Conservation (phyloP, 148 eudicot genomes). For the Fallopia convolvulus region DNA sequence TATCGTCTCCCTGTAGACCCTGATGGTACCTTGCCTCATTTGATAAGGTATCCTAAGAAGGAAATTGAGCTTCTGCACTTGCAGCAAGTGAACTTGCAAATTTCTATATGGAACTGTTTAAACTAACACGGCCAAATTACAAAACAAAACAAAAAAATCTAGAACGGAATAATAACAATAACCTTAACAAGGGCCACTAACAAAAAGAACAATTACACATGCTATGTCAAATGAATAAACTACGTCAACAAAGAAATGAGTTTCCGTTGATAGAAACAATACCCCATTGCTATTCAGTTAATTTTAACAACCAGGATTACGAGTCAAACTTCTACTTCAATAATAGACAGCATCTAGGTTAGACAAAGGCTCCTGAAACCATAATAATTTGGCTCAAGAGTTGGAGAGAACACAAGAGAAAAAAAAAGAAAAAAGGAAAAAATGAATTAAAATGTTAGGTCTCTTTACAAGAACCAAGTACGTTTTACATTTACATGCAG, state of each 20-base stretch:
- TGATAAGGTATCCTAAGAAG: slow-evolving; percentile 51
- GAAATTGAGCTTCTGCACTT: slow-evolving; percentile 37
- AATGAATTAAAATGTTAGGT: slow-evolving; percentile 13
- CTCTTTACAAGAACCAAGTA: slow-evolving; percentile 43
- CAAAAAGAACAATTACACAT: background rate
- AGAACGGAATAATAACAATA: background rate
- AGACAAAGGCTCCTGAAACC: slow-evolving; percentile 25
- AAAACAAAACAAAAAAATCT: slow-evolving; percentile 4
- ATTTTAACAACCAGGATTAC: slow-evolving; percentile 14
- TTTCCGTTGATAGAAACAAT: background rate
- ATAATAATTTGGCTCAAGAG: slow-evolving; percentile 16
- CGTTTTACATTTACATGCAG: slow-evolving; percentile 54
- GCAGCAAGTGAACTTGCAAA: slow-evolving; percentile 30
- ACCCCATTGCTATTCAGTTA: slow-evolving; percentile 11
- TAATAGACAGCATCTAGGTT: slow-evolving; percentile 17
- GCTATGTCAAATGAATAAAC: background rate
- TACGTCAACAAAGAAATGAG: slow-evolving; percentile 3
- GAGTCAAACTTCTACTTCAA: slow-evolving; percentile 22
- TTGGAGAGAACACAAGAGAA: slow-evolving; percentile 11
- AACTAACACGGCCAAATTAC: slow-evolving; percentile 16
- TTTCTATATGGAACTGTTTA: slow-evolving; percentile 25
- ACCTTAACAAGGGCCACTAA: background rate
- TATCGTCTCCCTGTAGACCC: slow-evolving; percentile 30
- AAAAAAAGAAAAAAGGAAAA: background rate
- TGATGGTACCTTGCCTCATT: slow-evolving; percentile 55